Evolutionary conservation across 2,329 filamentous ascomycete genomes (phyloP).

Genomic region (Fusarium sp.): DNA sequence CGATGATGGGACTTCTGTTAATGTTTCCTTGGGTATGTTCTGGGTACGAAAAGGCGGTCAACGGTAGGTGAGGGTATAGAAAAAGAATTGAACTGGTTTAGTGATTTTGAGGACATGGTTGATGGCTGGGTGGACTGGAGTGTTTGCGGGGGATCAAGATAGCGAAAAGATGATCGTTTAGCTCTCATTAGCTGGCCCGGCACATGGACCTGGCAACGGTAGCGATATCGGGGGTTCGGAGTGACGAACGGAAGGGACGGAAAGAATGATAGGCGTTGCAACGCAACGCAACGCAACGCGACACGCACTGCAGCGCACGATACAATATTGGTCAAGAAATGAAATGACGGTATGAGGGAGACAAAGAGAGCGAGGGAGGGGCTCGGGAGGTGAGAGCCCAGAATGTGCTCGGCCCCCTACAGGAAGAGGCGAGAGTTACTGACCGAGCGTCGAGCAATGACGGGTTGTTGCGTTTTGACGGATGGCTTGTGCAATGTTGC

Average conservation of each 20-base stretch:
- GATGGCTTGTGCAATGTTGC: conserved; percentile 20
- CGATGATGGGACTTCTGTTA: conserved; percentile 11
- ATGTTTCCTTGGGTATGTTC: conserved; percentile 11
- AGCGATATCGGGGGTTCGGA: not conserved
- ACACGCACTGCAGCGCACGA: not conserved
- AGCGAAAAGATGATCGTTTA: conserved; percentile 32
- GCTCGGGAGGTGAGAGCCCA: not conserved
- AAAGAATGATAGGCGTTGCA: not conserved
- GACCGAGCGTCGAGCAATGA: conserved; percentile 30
- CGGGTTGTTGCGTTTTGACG: conserved; percentile 33
- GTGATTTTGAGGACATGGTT: conserved; percentile 3
- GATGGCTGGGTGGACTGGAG: not conserved
- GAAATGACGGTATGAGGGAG: conserved; percentile 11
- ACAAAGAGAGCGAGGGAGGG: not conserved
- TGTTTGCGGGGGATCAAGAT: not conserved
- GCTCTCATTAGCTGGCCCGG: conserved; percentile 3
- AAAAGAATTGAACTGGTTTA: conserved; percentile 5
- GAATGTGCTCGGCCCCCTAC: conserved; percentile 28
- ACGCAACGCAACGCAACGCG: conserved; percentile 13
- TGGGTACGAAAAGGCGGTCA: conserved; percentile 27
- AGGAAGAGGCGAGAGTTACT: conserved; percentile 34
- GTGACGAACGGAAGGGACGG: not conserved
- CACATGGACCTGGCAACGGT: conserved; percentile 8
- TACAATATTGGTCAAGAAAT: not conserved
- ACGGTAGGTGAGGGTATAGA: conserved; percentile 5